Conservation (phyloP, 345 rosid genomes). For the Moricandia moricandioides region DNA sequence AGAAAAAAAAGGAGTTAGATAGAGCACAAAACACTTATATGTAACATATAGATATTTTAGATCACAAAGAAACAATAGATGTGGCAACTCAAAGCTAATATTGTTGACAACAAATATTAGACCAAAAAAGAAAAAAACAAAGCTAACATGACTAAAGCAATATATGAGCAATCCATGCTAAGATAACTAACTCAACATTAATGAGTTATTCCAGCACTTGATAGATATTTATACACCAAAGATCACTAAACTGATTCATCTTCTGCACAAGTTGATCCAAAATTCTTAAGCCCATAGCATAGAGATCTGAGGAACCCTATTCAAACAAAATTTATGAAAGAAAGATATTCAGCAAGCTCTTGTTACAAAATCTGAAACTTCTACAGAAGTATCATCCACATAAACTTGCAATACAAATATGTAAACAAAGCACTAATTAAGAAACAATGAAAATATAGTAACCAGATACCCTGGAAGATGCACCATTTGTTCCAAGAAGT, state of each 20-base stretch:
- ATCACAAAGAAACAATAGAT: no score
- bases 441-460: constrained; percentile 15
- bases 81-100: no score
- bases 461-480: constrained; percentile 12
- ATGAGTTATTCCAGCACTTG: background rate
- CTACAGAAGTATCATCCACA: no score
- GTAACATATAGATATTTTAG: no score
- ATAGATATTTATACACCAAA: background rate
- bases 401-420: background rate
- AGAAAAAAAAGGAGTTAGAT: no score
- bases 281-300: constrained; percentile 89
- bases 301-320: constrained; percentile 82
- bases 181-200: no score
- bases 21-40: no score
- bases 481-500: constrained; percentile 87
- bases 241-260: constrained; percentile 85
- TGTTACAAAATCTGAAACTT: background rate
- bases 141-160: no score
- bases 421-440: background rate
- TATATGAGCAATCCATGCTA: no score
- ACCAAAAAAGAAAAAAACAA: no score
- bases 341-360: constrained; percentile 10
- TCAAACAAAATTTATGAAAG: constrained; percentile 13
- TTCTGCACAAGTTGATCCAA: constrained; percentile 93
- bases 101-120: no score